Base-by-base conservation (phyloP, 768 basidiomycete species). In the Pleurotus salmoneostramineus region DNA sequence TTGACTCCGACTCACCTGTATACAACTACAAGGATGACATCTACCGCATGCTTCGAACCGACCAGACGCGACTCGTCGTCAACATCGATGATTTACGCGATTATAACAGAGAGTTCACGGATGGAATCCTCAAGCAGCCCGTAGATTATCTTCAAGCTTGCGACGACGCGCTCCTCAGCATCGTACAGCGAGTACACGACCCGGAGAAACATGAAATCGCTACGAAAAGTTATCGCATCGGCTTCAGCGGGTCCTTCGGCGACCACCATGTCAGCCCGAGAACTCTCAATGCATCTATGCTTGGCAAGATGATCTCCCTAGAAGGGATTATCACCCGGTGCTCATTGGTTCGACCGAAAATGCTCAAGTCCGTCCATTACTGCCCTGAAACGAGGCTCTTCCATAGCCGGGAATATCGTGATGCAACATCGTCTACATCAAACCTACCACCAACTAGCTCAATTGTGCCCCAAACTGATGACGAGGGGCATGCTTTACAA, bases 301-400 rank as follows among this genome's bases (percentile, higher is more conserved):
- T 99, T 15, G 92, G 94, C 50, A 94, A 89, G 73, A 94, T 98
- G 94, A 92, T 98, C 67, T 95, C 91, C 35, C 71, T 99, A 35
- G 97, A 99, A 75, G 97, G 96, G 40, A 99, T 99, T 69, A 94
- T 99, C 61, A 98, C 96, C 3, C 84, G 97, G 58, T 99, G 97
- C 71, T 98, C 95, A 5, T 87, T 99, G 58, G 96, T 98, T 56
- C 89, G 97, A 34, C 97, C 97, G 12, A 99, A 99, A 76, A 96
- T 99, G 93, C 82, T 97, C 68, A 91, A 89, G 69, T 98, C 97
- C 8, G 84, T 98, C 47, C 97, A 99, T 68, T 99, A 89, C 74
- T 96, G 94, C 68, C 87, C 89, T n/a, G 85, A 87, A 56, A 96
- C 94, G 14, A 77, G 79, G 52, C 79, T 83, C 40, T 97, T 95